Evolutionary conservation across 2,329 filamentous ascomycete genomes (phyloP).

Genomic region (Fusarium sulawesiense): DNA sequence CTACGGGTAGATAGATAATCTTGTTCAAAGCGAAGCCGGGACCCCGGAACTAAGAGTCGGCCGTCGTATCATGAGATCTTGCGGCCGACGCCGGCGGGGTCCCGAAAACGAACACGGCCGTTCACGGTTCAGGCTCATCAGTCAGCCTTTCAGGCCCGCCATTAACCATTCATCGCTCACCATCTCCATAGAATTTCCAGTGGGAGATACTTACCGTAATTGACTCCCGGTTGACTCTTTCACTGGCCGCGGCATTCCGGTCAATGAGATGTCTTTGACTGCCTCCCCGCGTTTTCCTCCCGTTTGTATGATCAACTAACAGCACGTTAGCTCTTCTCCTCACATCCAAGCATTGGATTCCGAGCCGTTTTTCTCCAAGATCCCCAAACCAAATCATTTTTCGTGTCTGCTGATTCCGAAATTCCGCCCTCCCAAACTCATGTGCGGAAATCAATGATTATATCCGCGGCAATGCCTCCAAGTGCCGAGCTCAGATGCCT

Average conservation of each 20-base stretch:
- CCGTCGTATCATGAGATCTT: constrained; percentile 33
- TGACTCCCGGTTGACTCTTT: constrained; percentile 12
- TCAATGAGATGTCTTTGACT: constrained; percentile 12
- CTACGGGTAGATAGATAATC: background rate
- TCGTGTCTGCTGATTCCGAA: constrained; percentile 1
- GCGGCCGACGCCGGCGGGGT: constrained; percentile 23
- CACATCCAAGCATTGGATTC: constrained; percentile 4
- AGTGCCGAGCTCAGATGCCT: constrained; percentile 29
- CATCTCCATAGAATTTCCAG: background rate
- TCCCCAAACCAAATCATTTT: constrained; percentile 5
- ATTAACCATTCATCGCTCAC: background rate
- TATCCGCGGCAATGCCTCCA: constrained; percentile 19
- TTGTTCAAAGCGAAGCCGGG: constrained; percentile 4
- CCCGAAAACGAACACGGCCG: constrained; percentile 45
- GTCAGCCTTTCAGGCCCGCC: background rate
- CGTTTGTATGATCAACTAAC: constrained; percentile 1
- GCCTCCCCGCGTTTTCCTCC: constrained; percentile 26
- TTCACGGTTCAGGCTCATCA: background rate
- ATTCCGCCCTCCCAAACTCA: background rate
- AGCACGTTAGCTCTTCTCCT: constrained; percentile 17
- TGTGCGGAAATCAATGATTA: constrained; percentile 9
- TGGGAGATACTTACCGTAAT: constrained; percentile 20
- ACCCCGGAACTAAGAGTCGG: constrained; percentile 11
- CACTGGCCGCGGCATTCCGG: constrained; percentile 27
- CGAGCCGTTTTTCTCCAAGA: constrained; percentile 13